phyloP scores from a whole-genome alignment of 2,329 filamentous ascomycete species.

The Chaetothyriales sp. region DNA sequence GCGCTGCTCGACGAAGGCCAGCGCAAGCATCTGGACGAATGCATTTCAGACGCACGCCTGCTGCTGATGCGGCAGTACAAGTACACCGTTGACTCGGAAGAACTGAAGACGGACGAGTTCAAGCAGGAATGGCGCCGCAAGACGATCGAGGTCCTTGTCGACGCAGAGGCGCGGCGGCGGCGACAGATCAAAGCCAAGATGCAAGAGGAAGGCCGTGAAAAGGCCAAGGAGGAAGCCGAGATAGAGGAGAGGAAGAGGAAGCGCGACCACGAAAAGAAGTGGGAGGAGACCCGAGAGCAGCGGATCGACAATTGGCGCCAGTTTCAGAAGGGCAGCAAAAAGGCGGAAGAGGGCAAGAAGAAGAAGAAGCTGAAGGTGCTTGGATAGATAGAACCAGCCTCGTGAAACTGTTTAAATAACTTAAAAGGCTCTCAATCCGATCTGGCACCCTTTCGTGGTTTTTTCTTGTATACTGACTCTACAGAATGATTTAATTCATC shows the following conservation, averaged over 20 bases:
- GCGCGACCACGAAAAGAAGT: slow-evolving; percentile 83
- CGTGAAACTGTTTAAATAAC: too few relatives aligned
- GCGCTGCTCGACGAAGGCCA: slow-evolving; percentile 89
- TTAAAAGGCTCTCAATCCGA: too few relatives aligned
- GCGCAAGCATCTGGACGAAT: slow-evolving; percentile 73
- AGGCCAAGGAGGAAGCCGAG: slow-evolving; percentile 75
- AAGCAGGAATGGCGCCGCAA: slow-evolving; percentile 78
- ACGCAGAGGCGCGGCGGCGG: slow-evolving; percentile 73
- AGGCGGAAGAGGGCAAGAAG: slow-evolving; percentile 53
- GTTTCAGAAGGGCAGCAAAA: slow-evolving; percentile 59
- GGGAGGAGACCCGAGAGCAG: slow-evolving; percentile 83
- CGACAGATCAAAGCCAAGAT: slow-evolving; percentile 85
- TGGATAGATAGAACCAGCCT: slow-evolving; percentile 18
- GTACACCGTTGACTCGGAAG: slow-evolving; percentile 78
- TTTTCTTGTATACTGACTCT: too few relatives aligned
- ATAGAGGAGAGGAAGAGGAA: slow-evolving; percentile 65
- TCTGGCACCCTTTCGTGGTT: too few relatives aligned
- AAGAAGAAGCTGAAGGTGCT: slow-evolving; percentile 37
- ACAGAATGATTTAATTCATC: too few relatives aligned
- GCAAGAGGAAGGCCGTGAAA: slow-evolving; percentile 87
- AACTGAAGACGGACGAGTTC: slow-evolving; percentile 65
- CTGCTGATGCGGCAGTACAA: slow-evolving; percentile 88
- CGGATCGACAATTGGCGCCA: slow-evolving; percentile 88
- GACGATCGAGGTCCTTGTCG: slow-evolving; percentile 74
- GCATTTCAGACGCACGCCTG: slow-evolving; percentile 89